phyloP scores from a whole-genome alignment of 805 yeast species.

The Saccharomyces eubayanus region DNA sequence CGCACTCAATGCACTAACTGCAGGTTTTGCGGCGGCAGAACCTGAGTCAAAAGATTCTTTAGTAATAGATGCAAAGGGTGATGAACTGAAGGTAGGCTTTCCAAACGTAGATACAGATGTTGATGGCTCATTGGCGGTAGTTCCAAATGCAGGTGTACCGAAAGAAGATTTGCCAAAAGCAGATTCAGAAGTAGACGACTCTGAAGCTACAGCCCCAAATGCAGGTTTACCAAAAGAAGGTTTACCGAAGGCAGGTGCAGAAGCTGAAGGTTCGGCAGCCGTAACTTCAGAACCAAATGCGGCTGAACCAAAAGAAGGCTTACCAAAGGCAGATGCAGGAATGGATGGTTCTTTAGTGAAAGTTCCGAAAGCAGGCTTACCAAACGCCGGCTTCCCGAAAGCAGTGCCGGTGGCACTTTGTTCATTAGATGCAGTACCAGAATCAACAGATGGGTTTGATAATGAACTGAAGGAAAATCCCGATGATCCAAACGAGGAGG shows the following conservation, averaged over 20 bases:
- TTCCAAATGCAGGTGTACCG: slow-evolving; percentile 3
- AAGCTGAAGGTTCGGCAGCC: slow-evolving; percentile 1
- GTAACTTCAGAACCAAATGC: neutral
- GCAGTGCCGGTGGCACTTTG: slow-evolving; percentile 6
- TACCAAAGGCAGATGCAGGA: slow-evolving; percentile 13
- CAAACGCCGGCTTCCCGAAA: slow-evolving; percentile 19
- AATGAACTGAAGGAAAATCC: neutral
- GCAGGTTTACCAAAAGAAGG: slow-evolving; percentile 17
- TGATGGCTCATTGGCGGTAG: neutral
- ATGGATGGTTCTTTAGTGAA: slow-evolving; percentile 11
- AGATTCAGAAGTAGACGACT: neutral
- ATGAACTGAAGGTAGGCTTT: slow-evolving; percentile 16
- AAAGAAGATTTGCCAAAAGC: slow-evolving; percentile 11
- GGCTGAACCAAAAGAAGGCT: slow-evolving; percentile 22
- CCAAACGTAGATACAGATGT: slow-evolving; percentile 7
- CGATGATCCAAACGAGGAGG: slow-evolving; percentile 20
- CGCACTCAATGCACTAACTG: neutral
- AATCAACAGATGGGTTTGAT: neutral
- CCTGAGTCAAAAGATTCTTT: neutral
- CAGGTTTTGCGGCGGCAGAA: neutral
- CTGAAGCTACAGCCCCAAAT: slow-evolving; percentile 3
- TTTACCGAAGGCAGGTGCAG: slow-evolving; percentile 17
- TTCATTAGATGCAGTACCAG: slow-evolving; percentile 6
- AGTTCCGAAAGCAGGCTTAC: slow-evolving; percentile 23
- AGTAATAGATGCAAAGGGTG: slow-evolving; percentile 10